phyloP scores from a whole-genome alignment of 2,329 filamentous ascomycete species.

The Alternaria arborescens region DNA sequence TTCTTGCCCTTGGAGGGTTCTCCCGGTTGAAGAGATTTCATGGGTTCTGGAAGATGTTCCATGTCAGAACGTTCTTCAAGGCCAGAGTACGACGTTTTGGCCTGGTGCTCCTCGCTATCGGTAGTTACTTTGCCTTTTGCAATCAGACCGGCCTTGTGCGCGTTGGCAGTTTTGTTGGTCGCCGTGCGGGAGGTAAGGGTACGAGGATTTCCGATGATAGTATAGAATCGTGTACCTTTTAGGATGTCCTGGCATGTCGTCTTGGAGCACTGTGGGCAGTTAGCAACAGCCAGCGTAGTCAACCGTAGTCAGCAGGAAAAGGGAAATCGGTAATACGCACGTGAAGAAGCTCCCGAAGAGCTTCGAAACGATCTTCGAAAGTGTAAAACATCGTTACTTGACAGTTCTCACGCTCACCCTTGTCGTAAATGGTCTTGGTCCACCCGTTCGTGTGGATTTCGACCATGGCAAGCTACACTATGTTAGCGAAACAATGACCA shows the following conservation, averaged over 20 bases:
- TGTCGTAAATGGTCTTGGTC: slow-evolving; percentile 16
- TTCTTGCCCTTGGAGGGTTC: background rate
- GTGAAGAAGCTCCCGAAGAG: slow-evolving; percentile 12
- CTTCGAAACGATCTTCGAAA: slow-evolving; percentile 20
- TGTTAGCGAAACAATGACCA: background rate
- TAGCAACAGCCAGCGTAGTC: background rate
- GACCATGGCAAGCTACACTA: slow-evolving; percentile 4
- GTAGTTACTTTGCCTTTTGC: background rate
- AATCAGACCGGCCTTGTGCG: background rate
- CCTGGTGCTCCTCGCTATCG: background rate
- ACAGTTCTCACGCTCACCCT: slow-evolving; percentile 10
- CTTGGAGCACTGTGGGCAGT: slow-evolving; percentile 16
- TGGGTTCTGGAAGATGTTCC: background rate
- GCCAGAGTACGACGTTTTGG: too few species aligned
- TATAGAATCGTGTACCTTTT: slow-evolving; percentile 19
- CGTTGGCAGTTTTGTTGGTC: slow-evolving; percentile 19
- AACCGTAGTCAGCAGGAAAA: background rate
- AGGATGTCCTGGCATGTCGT: slow-evolving; percentile 17
- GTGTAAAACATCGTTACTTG: slow-evolving; percentile 17
- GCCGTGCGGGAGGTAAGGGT: slow-evolving; percentile 10
- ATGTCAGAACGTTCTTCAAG: background rate
- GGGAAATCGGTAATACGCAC: background rate
- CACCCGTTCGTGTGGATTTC: slow-evolving; percentile 19
- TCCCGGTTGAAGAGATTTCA: background rate
- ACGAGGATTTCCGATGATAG: slow-evolving; percentile 15